A percentile compares a stretch with the other conserved stretches of the same genome.
These are phyloP conservation scores for Halophytophthora polymorphica DNA, from an alignment of 352 stramenopile species.

Conservation along the genomic window DNA sequence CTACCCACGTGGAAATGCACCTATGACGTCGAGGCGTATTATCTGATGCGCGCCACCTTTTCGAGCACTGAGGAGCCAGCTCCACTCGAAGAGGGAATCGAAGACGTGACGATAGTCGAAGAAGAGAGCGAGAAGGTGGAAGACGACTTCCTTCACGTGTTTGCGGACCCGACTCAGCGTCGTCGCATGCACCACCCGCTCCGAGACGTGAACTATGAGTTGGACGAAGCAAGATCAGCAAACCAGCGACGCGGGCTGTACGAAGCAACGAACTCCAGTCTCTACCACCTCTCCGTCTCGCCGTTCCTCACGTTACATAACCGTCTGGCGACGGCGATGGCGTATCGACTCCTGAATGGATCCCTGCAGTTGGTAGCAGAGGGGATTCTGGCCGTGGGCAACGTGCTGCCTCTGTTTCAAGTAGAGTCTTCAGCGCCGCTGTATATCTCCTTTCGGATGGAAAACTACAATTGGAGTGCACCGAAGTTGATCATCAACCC, in stretches of 20 bases:
- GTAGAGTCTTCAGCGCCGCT: constrained; percentile 59
- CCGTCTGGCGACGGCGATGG: constrained; percentile 72
- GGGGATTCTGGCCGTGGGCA: constrained; percentile 81
- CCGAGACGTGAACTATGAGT: constrained; percentile 71
- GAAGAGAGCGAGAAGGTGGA: constrained; percentile 74
- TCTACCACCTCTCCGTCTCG: constrained; percentile 81
- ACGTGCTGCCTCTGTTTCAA: constrained; percentile 82
- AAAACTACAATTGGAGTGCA: constrained; percentile 88
- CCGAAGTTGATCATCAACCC: constrained; percentile 79
- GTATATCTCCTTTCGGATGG: constrained; percentile 81
- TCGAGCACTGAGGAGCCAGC: constrained; percentile 53
- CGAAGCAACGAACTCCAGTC: constrained; percentile 81
- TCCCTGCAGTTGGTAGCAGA: constrained; percentile 84
- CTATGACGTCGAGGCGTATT: constrained; percentile 87
- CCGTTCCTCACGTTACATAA: constrained; percentile 86
- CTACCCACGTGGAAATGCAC: constrained; percentile 85
- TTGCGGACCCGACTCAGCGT: constrained; percentile 44
- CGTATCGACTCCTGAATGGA: constrained; percentile 79
- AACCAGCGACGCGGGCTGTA: constrained; percentile 78
- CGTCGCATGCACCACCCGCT: constrained; percentile 54
- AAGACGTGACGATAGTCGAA: constrained; percentile 31
- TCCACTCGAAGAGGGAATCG: constrained; percentile 14
- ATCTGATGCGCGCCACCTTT: constrained; percentile 81
- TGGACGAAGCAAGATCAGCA: constrained; percentile 72
- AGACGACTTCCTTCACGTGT: constrained; percentile 79